Base-by-base conservation (phyloP, 345 rosid genomes). In the Erodium maritimum region DNA sequence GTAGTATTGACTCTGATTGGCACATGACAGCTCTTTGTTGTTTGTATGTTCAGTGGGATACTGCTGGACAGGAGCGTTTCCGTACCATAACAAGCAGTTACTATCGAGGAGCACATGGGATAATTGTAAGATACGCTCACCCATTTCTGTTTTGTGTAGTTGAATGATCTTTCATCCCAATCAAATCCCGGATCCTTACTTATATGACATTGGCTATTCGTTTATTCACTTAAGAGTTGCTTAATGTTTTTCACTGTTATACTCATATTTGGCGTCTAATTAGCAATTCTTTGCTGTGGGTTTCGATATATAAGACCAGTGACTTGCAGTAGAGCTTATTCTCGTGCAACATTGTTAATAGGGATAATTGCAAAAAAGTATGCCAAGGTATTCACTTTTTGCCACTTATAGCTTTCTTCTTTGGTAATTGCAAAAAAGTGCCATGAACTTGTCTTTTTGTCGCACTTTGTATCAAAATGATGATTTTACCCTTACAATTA, bases 21-120 rank as follows among this genome's bases (percentile, higher is more conserved):
- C 21, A 23, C 33, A 56, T 65, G 22, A 65, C 46, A 16, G 14
- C 17, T 52, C 37, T 21, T 58, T 34, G 1, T 37, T 66, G 23
- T 34, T 67, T 45, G 12, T 58, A 34, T 68, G 54, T 79, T 60
- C 55, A 88, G 93, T 85, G 93, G 96, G 96, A 88, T 71, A 88
- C 93, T 65, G 96, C 93, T 58, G 96, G 96, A 50, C 93, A 88
- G 62, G 96, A 88, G 73, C 86, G 96, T 25, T 88, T 88, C 77
- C 75, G 96, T 74, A 88, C 93, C 25, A 88, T 88, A 73, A 88
- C 96, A 29, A 88, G 96, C 81, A 85, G 93, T 75, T 88, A 88
- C 64, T 88, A 88, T 80, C 78, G 96, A 73, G 96, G 96, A 59
- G 96, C 96, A 42, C 96, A 88, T 74, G 96, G 96, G 57, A 85